Base-by-base conservation (phyloP, 192 early-diverging fungal species). In the Mortierella hygrophila region DNA sequence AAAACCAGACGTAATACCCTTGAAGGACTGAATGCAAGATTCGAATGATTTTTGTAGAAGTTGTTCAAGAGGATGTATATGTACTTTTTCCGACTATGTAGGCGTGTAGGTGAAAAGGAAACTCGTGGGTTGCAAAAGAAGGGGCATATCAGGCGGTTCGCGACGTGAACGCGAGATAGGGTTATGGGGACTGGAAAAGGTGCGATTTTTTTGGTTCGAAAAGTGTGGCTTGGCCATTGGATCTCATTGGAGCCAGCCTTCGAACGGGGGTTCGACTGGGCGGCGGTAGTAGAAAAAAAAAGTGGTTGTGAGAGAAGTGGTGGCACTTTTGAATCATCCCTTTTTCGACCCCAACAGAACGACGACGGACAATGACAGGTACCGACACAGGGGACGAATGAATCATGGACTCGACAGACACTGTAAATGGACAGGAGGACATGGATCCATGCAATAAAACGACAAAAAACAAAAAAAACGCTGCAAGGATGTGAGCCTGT, bases 191-290 rank as follows among this genome's bases (percentile, higher is more conserved):
- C 35, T 35, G 21, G 20, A 55, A 23, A 23, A 4, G 7, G 57
- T 60, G 21, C 21, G 57, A 60, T 60, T 60, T 63, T 57, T 57
- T 57, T 49, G 5, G 18, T 0, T 20, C 18, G 16, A 52, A 52
- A 52, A 52, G 32, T 44, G 79, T 80, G 79, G 79, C 79, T 80
- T 80, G 72, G 71, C 32, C 57, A 68, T 69, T 80, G 79, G 79
- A 81, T 44, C 68, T 81, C 73, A 75, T 60, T 80, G 79, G 79
- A 80, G 79, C 70, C 38, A 37, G 18, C 26, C 20, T 29, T 35
- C 42, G 44, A 7, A 37, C 63, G 6, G 26, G 8, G 29, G n/a
- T n/a, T n/a, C n/a, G 9, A 42, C 40, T 41, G 38, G 35, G n/a
- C 29, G 46, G 7, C 6, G 72, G n/a, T 6, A n/a, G 16, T 6